These are phyloP conservation scores for Solanum hybrid DNA, from an alignment of 305 asterid species.

Conservation along the genomic window DNA sequence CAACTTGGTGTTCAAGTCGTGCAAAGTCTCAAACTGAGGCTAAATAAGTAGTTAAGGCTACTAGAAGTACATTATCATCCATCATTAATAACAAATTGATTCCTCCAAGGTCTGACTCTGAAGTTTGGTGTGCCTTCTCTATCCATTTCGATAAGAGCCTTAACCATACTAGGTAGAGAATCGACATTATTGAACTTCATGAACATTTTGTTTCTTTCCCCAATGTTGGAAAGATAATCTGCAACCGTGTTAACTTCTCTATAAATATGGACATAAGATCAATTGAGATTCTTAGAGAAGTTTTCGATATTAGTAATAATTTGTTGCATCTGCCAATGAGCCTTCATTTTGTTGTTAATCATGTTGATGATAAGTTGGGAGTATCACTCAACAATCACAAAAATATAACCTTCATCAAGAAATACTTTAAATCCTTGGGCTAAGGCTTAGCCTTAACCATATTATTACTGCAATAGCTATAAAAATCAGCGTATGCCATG, in stretches of 20 bases:
- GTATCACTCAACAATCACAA: background rate
- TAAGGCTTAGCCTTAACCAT: background rate
- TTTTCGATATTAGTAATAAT: too few relatives aligned
- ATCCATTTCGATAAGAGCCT: background rate
- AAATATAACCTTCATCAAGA: background rate
- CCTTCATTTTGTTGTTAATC: background rate
- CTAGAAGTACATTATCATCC: background rate
- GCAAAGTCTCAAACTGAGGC: background rate
- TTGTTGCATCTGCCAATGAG: background rate
- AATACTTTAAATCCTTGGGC: background rate
- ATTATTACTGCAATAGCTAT: background rate
- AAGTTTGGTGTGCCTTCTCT: background rate
- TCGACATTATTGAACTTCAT: background rate
- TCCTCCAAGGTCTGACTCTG: background rate
- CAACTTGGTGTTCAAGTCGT: too few relatives aligned
- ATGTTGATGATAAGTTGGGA: background rate
- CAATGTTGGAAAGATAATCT: background rate
- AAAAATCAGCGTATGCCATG: background rate
- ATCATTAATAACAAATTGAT: background rate
- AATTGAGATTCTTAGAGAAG: background rate
- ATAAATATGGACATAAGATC: background rate
- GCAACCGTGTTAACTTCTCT: background rate
- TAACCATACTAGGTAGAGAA: background rate
- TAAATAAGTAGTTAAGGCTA: background rate
- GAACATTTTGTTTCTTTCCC: background rate